Evolutionary conservation across 257 asterid species (phyloP).

Genomic region (Jacaranda copaia): DNA sequence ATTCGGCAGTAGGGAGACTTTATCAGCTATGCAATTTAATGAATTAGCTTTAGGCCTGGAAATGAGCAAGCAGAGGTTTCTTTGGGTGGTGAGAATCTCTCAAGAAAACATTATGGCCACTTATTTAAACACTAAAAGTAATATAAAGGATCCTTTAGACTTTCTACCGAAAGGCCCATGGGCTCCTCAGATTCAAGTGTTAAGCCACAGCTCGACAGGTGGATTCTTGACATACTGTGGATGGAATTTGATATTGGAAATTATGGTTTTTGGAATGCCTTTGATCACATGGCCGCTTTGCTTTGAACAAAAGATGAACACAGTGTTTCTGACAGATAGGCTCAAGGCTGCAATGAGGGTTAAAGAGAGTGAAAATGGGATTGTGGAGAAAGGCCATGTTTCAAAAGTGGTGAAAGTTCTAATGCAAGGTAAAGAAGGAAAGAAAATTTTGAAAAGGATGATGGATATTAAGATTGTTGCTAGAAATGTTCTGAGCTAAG

Average conservation of each 20-base stretch:
- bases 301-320: slow-evolving; percentile 38
- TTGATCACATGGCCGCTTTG: slow-evolving; percentile 37
- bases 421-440: slow-evolving; percentile 35
- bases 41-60: slow-evolving; percentile 50
- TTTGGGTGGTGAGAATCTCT: slow-evolving; percentile 50
- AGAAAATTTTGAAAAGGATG: not conserved
- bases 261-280: slow-evolving; percentile 33
- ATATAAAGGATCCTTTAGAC: not conserved
- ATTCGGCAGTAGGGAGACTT: slow-evolving; percentile 51
- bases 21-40: slow-evolving; percentile 34
- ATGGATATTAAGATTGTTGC: slow-evolving; percentile 11
- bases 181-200: slow-evolving; percentile 40
- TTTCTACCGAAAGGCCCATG: slow-evolving; percentile 37
- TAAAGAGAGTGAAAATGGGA: slow-evolving; percentile 30
- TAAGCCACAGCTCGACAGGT: slow-evolving; percentile 33
- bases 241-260: slow-evolving; percentile 34
- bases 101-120: not conserved
- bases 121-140: not conserved
- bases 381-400: slow-evolving; percentile 35
- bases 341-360: slow-evolving; percentile 30
- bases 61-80: slow-evolving; percentile 45
- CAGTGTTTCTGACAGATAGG: slow-evolving; percentile 25
- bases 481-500: not conserved
- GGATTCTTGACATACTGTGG: slow-evolving; percentile 35
- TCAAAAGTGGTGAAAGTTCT: slow-evolving; percentile 6